Conservation (phyloP, 31 red algal genomes). For the Asparagopsis taxiformis region DNA sequence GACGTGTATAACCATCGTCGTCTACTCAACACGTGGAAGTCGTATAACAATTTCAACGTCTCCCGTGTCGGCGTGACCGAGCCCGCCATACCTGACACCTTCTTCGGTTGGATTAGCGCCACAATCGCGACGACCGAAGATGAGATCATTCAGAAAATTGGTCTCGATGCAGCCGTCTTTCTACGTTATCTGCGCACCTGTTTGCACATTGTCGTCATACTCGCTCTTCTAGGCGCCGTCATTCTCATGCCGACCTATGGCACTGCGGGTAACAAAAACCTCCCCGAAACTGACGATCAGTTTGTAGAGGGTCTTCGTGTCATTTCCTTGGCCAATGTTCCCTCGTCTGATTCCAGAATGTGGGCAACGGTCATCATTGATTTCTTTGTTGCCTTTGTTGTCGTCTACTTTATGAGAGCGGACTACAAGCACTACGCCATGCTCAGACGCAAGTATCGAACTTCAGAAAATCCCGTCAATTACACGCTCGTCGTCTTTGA, state of each 20-base stretch:
- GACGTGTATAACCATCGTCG: constrained; percentile 46
- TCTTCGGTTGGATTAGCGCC: constrained; percentile 60
- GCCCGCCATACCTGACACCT: constrained; percentile 4
- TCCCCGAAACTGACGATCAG: constrained; percentile 12
- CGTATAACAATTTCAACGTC: constrained; percentile 55
- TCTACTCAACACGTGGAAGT: constrained; percentile 34
- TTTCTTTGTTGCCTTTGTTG: constrained; percentile 46
- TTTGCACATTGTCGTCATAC: constrained; percentile 29
- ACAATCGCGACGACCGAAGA: constrained; percentile 26
- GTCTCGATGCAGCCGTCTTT: constrained; percentile 75
- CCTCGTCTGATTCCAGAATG: constrained; percentile 21
- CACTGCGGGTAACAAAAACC: constrained; percentile 43
- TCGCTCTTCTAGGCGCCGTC: constrained; percentile 31
- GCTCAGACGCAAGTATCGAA: constrained; percentile 33
- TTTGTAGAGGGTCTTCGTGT: constrained; percentile 42
- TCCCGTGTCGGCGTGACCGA: constrained; percentile 26
- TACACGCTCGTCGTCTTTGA: constrained; percentile 77
- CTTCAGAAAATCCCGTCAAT: constrained; percentile 67
- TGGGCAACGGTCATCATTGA: constrained; percentile 73
- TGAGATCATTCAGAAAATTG: constrained; percentile 45
- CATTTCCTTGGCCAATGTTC: constrained; percentile 64
- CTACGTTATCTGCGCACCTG: constrained; percentile 48
- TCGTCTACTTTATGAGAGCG: constrained; percentile 35
- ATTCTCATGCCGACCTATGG: constrained; percentile 79
- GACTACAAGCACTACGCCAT: constrained; percentile 62